These are phyloP conservation scores for Candida verbasci DNA, from an alignment of 805 yeast species.

Conservation along the genomic window DNA sequence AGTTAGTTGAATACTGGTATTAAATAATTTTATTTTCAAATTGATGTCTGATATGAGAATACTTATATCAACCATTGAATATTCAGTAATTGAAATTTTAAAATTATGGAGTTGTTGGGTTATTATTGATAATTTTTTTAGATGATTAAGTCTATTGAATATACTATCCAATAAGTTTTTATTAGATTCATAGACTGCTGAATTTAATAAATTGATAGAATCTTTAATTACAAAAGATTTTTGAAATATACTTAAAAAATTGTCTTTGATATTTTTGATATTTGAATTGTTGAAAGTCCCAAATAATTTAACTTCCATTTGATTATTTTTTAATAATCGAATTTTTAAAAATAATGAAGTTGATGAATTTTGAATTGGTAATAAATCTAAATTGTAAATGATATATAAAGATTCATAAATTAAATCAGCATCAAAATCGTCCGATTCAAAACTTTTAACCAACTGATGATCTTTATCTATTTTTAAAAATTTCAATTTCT, in stretches of 20 bases:
- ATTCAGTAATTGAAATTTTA: slow-evolving; percentile 21
- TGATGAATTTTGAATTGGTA: slow-evolving; percentile 31
- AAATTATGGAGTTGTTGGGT: slow-evolving; percentile 28
- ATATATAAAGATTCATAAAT: slow-evolving; percentile 22
- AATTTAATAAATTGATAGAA: slow-evolving; percentile 21
- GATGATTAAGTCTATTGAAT: slow-evolving; percentile 26
- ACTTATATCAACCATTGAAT: slow-evolving; percentile 23
- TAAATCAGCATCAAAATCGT: slow-evolving; percentile 4
- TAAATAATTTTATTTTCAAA: slow-evolving; percentile 15
- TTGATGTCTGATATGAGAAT: slow-evolving; percentile 19
- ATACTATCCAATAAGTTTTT: slow-evolving; percentile 20
- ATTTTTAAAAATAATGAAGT: slow-evolving; percentile 30
- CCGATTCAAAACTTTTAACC: slow-evolving; percentile 9
- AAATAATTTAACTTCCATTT: slow-evolving; percentile 21
- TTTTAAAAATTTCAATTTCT: slow-evolving; percentile 34
- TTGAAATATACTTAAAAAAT: slow-evolving; percentile 18
- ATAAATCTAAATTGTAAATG: slow-evolving; percentile 21
- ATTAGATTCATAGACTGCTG: slow-evolving; percentile 13
- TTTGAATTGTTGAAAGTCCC: slow-evolving; percentile 22
- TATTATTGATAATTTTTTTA: slow-evolving; percentile 28
- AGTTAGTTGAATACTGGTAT: too few relatives aligned
- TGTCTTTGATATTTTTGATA: slow-evolving; percentile 14
- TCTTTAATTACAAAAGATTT: slow-evolving; percentile 26
- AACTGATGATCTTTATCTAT: slow-evolving; percentile 17
- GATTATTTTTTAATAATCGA: slow-evolving; percentile 18